phyloP scores from a whole-genome alignment of 495 filamentous ascomycete species.

The Barbatosphaeria neglecta region DNA sequence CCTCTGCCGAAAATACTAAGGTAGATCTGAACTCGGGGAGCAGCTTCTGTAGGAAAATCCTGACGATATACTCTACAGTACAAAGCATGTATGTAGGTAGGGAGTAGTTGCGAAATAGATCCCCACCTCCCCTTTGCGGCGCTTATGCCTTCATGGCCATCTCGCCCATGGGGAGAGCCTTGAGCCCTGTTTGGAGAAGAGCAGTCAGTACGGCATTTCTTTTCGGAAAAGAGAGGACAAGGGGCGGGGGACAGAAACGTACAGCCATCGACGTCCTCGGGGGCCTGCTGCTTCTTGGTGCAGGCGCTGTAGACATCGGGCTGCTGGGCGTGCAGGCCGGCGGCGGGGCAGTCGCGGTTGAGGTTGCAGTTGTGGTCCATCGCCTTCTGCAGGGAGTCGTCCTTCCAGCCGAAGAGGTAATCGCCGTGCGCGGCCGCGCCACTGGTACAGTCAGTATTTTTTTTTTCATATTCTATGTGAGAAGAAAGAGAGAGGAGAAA shows the following conservation, averaged over 20 bases:
- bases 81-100: no score
- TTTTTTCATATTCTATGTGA: constrained; percentile 25
- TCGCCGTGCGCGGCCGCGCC: constrained; percentile 54
- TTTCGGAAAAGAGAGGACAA: neutral
- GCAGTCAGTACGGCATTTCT: neutral
- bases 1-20: no score
- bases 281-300: constrained; percentile 35
- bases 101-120: no score
- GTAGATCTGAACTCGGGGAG: no score
- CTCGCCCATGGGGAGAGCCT: constrained; percentile 39
- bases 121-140: no score
- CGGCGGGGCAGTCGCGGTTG: constrained; percentile 34
- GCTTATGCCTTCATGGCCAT: constrained; percentile 41
- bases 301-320: constrained; percentile 35
- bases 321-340: constrained; percentile 31
- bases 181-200: constrained; percentile 27
- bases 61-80: no score
- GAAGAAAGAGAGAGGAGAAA: constrained; percentile 1
- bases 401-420: constrained; percentile 74
- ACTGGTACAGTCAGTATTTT: constrained; percentile 7
- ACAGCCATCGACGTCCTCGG: constrained; percentile 41
- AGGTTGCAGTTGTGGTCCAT: constrained; percentile 50
- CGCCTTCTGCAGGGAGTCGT: constrained; percentile 48
- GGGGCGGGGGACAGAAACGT: constrained; percentile 13
- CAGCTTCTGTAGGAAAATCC: no score